Conservation (phyloP, 2,329 filamentous ascomycete genomes). For the Penicillium concentricum region DNA sequence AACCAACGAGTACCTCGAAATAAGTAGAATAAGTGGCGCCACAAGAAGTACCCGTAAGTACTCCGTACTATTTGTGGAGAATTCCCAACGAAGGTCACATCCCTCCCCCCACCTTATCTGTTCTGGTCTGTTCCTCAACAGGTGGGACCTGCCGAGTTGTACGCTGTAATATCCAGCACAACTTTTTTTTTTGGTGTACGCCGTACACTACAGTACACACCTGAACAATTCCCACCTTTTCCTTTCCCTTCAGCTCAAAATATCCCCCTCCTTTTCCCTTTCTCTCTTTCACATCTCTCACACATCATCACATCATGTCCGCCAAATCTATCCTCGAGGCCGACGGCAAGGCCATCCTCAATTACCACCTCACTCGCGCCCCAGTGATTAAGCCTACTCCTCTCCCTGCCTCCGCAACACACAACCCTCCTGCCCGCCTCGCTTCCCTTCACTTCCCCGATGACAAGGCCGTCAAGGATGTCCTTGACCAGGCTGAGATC, state of each 20-base stretch:
- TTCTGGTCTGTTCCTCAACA: constrained; percentile 16
- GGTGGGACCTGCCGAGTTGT: constrained; percentile 24
- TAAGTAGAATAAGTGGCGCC: not conserved
- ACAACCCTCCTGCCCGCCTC: constrained; percentile 90
- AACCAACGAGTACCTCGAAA: not conserved
- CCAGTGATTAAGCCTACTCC: constrained; percentile 97
- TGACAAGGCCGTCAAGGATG: constrained; percentile 74
- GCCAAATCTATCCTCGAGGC: constrained; percentile 98
- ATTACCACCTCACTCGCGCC: constrained; percentile 98
- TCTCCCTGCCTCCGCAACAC: constrained; percentile 76
- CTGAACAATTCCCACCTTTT: constrained; percentile 19
- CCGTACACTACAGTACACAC: constrained; percentile 25
- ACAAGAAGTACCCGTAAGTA: constrained; percentile 1
- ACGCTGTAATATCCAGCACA: constrained; percentile 31
- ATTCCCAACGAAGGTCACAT: constrained; percentile 18
- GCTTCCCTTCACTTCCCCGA: constrained; percentile 92
- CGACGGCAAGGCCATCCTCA: constrained; percentile 99
- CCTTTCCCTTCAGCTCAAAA: constrained; percentile 14
- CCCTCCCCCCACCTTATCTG: not conserved
- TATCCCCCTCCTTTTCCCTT: constrained; percentile 26
- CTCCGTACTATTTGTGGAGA: not conserved
- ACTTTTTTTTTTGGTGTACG: constrained; percentile 22
- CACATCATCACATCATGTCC: constrained; percentile 63
- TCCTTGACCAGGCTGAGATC: constrained; percentile 93
- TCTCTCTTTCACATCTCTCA: constrained; percentile 6